phyloP scores from a whole-genome alignment of 805 yeast genomes.

The Brettanomyces sp. region DNA sequence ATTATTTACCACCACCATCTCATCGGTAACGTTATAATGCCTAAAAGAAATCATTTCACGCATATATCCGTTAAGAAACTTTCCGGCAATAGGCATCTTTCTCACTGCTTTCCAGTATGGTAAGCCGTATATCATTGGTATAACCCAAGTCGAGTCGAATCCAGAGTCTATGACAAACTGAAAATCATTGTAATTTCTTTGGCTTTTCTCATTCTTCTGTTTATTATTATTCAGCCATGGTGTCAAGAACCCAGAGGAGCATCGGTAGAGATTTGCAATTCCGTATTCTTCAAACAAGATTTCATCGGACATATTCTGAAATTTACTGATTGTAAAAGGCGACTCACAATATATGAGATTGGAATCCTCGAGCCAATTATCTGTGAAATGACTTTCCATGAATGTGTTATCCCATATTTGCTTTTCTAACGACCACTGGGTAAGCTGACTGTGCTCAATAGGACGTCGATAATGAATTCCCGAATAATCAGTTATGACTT shows the following conservation, averaged over 20 bases:
- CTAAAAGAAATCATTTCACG: conserved; percentile 82
- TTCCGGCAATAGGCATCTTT: conserved; percentile 81
- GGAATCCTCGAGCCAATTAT: conserved; percentile 35
- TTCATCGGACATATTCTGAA: conserved; percentile 81
- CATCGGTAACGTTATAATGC: conserved; percentile 90
- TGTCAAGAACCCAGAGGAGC: conserved; percentile 49
- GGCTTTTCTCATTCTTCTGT: conserved; percentile 11
- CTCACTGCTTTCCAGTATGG: conserved; percentile 70
- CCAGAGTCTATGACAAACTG: conserved; percentile 83
- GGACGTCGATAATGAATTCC: conserved; percentile 74
- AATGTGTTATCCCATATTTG: conserved; percentile 84
- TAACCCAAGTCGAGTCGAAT: conserved; percentile 74
- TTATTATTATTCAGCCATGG: conserved; percentile 45
- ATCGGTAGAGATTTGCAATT: conserved; percentile 58
- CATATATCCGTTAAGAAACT: conserved; percentile 69
- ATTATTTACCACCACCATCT: conserved; percentile 71
- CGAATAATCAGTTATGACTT: conserved; percentile 52
- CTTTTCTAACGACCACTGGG: conserved; percentile 85
- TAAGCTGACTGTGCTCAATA: conserved; percentile 77
- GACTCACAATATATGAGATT: conserved; percentile 70
- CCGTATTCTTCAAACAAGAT: conserved; percentile 92
- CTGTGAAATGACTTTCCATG: conserved; percentile 21
- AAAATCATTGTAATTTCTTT: conserved; percentile 37
- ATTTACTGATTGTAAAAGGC: conserved; percentile 71
- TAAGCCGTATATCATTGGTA: conserved; percentile 74